Percentiles rank a stretch among this genome's conserved stretches.
phyloP scores from a whole-genome alignment of 78 protist genomes.

The Ministeria vibrans region DNA sequence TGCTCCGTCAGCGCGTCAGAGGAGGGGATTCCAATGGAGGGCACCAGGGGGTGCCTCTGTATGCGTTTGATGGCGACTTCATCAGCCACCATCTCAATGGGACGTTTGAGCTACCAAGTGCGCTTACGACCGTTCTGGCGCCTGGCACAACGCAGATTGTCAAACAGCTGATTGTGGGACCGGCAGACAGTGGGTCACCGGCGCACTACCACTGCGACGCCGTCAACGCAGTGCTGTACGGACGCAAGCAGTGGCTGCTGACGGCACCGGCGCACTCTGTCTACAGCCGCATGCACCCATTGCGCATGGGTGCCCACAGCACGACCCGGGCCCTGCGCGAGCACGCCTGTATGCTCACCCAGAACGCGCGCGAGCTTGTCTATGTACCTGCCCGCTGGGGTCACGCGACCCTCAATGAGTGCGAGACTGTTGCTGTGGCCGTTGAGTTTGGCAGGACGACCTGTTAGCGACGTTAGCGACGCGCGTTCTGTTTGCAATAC shows the following conservation, averaged over 20 bases:
- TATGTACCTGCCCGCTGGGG: slow-evolving; percentile 13
- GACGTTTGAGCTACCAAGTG: neutral
- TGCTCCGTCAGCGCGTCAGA: neutral
- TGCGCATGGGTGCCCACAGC: neutral
- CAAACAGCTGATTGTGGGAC: slow-evolving; percentile 12
- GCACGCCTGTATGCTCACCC: neutral
- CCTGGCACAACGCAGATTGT: neutral
- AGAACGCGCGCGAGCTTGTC: neutral
- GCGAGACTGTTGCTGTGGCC: neutral
- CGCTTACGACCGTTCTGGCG: neutral
- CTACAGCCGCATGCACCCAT: neutral
- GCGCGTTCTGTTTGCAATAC: too few species aligned
- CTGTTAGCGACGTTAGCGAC: too few species aligned
- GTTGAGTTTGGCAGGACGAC: slow-evolving; percentile 8
- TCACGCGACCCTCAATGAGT: slow-evolving; percentile 1
- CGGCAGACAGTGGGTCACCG: slow-evolving; percentile 4
- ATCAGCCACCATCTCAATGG: neutral
- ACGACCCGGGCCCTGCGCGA: neutral
- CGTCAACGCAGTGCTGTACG: slow-evolving; percentile 5
- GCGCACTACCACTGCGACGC: slow-evolving; percentile 16
- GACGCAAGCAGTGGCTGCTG: slow-evolving; percentile 27
- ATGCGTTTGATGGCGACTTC: neutral
- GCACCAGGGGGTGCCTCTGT: neutral
- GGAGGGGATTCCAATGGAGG: neutral
- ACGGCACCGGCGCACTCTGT: neutral